Evolutionary conservation across 2,329 filamentous ascomycete species (phyloP), one percentile per base, ranked within the genome.

Genomic region (Thelonectria rubi): DNA sequence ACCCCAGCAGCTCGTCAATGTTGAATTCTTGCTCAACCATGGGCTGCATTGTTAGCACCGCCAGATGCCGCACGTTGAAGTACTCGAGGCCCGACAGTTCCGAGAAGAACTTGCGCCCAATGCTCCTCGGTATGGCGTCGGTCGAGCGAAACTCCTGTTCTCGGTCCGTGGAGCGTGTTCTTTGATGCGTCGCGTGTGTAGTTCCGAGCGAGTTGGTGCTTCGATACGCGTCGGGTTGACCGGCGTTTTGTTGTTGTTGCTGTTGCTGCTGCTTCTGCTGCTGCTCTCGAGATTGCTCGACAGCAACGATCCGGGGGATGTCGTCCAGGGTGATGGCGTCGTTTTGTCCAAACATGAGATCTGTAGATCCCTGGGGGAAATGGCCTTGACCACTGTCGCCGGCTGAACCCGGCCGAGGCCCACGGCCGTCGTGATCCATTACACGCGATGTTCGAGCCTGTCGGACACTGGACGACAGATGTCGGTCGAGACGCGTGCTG

Each of bases 51-150:
- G 92, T 94, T 61, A 99, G 82, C 6, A 99, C 95, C 10, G 95
- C 95, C 58, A 98, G 88, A 72, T 98, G 94, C 24, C 95, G 90
- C 47, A 98, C 92, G 70, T 98, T 98, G 76, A 99, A 98, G 75
- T 97, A 98, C 74, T 99, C 95, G 30, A 99, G 82, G 1, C 92
- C 93, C 2, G 95, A 97, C 6, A 99, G 85, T 74, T 99, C 95
- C 0, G 95, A 97, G 75, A 99, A 99, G 79, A 97, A 99, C 69
- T 90, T 92, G 73, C 94, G 92, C 1, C 84, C 78, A 73, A 82
- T 78, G 53, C 79, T 84, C 62, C 84, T 81, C 6, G 85, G 82
- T 18, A 85, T 80, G 9, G 79, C 79, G 34, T 91, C 88, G 9
- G 74, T 77, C 20, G 77, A 72, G 30, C 86, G 86, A 6, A 82